phyloP scores from a whole-genome alignment of 306 rosid genomes.

The Crataegus laevigata region DNA sequence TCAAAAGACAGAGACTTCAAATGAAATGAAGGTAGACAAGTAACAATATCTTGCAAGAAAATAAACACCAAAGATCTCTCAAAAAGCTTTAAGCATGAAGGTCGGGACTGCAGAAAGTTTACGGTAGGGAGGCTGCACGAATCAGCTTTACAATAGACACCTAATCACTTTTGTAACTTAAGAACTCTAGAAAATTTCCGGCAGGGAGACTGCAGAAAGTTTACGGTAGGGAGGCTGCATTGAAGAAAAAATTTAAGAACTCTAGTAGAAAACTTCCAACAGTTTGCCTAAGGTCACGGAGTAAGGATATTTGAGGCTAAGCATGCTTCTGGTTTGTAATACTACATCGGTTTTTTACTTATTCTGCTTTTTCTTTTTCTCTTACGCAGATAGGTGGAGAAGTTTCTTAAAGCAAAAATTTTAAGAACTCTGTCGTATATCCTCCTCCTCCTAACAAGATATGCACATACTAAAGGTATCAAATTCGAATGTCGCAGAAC shows the following conservation, averaged over 20 bases:
- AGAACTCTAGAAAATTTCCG: not conserved
- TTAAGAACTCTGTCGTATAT: not conserved
- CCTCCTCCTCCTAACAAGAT: not conserved
- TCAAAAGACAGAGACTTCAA: conserved; percentile 3
- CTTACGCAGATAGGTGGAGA: not conserved
- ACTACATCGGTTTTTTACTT: not conserved
- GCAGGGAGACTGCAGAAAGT: no score
- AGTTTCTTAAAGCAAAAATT: not conserved
- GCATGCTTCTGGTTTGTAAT: not conserved
- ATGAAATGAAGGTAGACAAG: not conserved
- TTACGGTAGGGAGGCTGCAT: no score
- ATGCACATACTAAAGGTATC: not conserved
- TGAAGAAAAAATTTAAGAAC: not conserved
- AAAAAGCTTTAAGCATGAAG: no score
- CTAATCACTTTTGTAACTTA: not conserved
- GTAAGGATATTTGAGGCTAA: not conserved
- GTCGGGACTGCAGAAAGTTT: not conserved
- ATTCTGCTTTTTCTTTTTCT: not conserved
- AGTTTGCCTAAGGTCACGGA: not conserved
- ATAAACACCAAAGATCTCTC: not conserved
- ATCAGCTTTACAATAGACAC: not conserved
- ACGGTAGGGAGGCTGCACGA: not conserved
- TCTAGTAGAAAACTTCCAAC: not conserved
- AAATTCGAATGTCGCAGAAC: not conserved
- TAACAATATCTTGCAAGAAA: not conserved